Base-by-base conservation (phyloP, 208 protist species). In the Acanthamoeba healyi region DNA sequence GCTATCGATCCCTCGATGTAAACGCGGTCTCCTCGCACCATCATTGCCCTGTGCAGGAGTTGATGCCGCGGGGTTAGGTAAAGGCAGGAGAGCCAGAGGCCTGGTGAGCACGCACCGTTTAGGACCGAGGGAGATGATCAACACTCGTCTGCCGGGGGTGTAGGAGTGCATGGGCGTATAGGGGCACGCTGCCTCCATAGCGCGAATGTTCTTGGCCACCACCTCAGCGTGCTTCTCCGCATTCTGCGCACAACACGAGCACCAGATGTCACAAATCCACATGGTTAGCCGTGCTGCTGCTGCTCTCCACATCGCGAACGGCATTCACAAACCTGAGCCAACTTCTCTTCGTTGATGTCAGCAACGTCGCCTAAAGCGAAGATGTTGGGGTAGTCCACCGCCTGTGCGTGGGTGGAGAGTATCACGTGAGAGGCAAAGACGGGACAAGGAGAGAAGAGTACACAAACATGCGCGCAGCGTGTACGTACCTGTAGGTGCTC, bases 151-250 rank as follows among this genome's bases (percentile, higher is more conserved):
- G 32, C 32, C n/a, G 4, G 79, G 51, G 15, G n/a, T 54, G 38
- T 88, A 88, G 79, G 29, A 22, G 49, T 63, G 15, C 49, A 88
- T 70, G 9, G 61, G 14, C 7, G 61, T 17, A 29, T 15, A 42
- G 29, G 40, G 51, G 1, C 38, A 42, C 10, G 29, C 32, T 61
- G 32, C 19, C n/a, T 88, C 79, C 79, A 88, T 38, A 1, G 46
- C 79, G 0, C 38, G n/a, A n/a, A 88, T 88, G 22, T 88, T 88
- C 49, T 54, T 63, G 49, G 79, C 79, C 44, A 88, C 79, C 49
- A 88, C 79, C 32, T 88, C 79, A 38, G 79, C 79, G 32, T 88
- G 79, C 51, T 88, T 88, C 79, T 88, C 79, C 24, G 79, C 79
- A 44, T 88, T 88, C 79, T 88, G n/a, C 6, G n/a, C n/a, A n/a